A percentile compares a stretch with the other conserved stretches of the same genome.
Evolutionary conservation across 257 asterid genomes (phyloP).

Genomic region (Rhazya stricta): DNA sequence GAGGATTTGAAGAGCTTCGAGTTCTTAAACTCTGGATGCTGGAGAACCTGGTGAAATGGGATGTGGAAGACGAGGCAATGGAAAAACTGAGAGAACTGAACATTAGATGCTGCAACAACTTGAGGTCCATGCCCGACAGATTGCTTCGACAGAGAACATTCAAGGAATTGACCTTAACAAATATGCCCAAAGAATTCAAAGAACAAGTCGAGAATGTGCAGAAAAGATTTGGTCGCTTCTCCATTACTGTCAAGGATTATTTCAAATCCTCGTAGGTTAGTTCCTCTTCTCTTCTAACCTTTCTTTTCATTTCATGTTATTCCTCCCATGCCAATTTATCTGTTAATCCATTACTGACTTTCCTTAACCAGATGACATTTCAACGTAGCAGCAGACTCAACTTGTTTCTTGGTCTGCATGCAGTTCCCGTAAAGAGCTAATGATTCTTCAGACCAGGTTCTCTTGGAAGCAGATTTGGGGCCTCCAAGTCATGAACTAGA

Average conservation of each 20-base stretch:
- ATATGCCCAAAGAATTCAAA: constrained; percentile 19
- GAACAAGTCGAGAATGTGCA: constrained; percentile 1
- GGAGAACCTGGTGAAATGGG: constrained; percentile 27
- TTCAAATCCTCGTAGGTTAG: constrained; percentile 5
- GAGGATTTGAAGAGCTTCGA: constrained; percentile 27
- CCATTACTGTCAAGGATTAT: constrained; percentile 1
- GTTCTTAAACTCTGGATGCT: constrained; percentile 35
- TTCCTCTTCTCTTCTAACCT: background rate
- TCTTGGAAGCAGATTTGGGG: too few species aligned
- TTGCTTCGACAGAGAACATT: constrained; percentile 11
- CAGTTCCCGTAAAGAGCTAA: background rate
- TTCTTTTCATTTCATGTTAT: background rate
- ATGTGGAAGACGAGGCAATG: constrained; percentile 28
- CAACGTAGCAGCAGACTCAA: background rate
- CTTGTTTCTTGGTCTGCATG: background rate
- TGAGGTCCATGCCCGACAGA: constrained; percentile 15
- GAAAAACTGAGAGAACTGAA: constrained; percentile 25
- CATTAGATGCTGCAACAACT: constrained; percentile 24
- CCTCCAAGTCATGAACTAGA: too few species aligned
- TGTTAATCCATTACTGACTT: too few species aligned
- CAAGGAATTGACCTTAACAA: constrained; percentile 27
- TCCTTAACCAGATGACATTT: background rate
- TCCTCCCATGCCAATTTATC: too few species aligned
- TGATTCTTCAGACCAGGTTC: too few species aligned
- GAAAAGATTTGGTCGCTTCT: background rate